Evolutionary conservation across 192 early-diverging fungal species (phyloP), one percentile per base, ranked within the genome.

Genomic region (Entomortierella parvispora): DNA sequence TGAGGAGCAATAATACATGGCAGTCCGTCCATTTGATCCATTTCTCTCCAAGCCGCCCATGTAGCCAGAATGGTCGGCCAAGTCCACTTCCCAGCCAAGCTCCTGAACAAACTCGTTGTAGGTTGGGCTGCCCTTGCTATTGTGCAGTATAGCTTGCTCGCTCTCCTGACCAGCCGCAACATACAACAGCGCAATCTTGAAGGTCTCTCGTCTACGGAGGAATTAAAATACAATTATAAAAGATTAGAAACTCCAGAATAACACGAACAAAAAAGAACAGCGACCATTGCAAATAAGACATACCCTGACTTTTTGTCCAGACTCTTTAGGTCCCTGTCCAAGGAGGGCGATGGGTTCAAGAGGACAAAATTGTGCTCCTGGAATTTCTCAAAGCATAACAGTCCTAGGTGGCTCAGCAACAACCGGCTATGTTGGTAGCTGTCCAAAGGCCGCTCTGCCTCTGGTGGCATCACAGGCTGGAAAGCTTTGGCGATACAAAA

Each of bases 41-140:
- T 90, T 94, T 31, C 84, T 71, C 62, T 97, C 95, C 15, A 99
- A 76, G 3, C 95, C 95, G 7, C 97, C 97, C 1, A 90, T 65
- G 62, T 93, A 99, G 2, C 96, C 96, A 4, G 82, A 69, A 76
- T 98, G 97, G 0, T 88, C 91, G 0, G 87, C 86, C 25, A 98
- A 64, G 55, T 97, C 90, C 14, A 98, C 87, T 72, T 94, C 88
- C 97, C 97, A 99, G 7, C 97, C 97, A 26, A 99, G 82, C 71
- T 93, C 93, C 1, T 81, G 63, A 2, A 99, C 93, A 85, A 99
- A 99, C 23, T 86, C 89, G 23, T 89, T 81, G 63, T 98, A 99
- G 7, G 89, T 85, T 11, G 58, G 28, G 57, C 96, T 97, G 2
- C 89, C 91, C 23, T 56, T 32, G 4, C 74, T 72, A 74, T 99